Conservation (phyloP, 495 filamentous ascomycete genomes). For the Talaromyces stipitatus region DNA sequence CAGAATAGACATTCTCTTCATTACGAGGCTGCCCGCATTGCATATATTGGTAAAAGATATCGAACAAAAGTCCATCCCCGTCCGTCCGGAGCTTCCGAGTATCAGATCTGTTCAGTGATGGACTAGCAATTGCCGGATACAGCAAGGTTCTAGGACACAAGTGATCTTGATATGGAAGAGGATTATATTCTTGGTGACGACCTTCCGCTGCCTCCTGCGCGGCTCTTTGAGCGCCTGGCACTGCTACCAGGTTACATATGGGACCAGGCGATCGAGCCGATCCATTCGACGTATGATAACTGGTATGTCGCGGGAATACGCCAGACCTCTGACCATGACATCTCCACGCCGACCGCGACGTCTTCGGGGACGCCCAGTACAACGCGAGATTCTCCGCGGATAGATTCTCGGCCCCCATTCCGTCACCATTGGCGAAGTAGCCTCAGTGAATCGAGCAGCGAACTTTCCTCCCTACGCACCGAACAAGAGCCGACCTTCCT, state of each 20-base stretch:
- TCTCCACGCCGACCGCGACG: slow-evolving; percentile 36
- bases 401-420: slow-evolving; percentile 27
- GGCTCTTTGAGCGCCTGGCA: slow-evolving; percentile 64
- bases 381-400: slow-evolving; percentile 37
- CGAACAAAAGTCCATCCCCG: neutral
- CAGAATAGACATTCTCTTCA: neutral
- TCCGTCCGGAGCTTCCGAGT: neutral
- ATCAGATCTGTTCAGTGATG: neutral
- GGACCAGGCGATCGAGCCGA: slow-evolving; percentile 61
- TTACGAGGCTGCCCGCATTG: neutral
- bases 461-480: slow-evolving; percentile 28
- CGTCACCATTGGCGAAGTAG: slow-evolving; percentile 33
- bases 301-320: slow-evolving; percentile 56
- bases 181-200: slow-evolving; percentile 45
- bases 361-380: slow-evolving; percentile 39
- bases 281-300: slow-evolving; percentile 77
- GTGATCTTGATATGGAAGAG: slow-evolving; percentile 7
- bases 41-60: neutral
- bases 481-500: slow-evolving; percentile 38
- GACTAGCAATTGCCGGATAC: neutral
- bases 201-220: slow-evolving; percentile 58
- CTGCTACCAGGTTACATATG: slow-evolving; percentile 69
- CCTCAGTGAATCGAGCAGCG: slow-evolving; percentile 45
- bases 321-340: slow-evolving; percentile 32
- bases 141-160: neutral